Evolutionary conservation across 768 basidiomycete species (phyloP), one percentile per base, ranked within the genome.

Genomic region (Trametes cinnabarina): DNA sequence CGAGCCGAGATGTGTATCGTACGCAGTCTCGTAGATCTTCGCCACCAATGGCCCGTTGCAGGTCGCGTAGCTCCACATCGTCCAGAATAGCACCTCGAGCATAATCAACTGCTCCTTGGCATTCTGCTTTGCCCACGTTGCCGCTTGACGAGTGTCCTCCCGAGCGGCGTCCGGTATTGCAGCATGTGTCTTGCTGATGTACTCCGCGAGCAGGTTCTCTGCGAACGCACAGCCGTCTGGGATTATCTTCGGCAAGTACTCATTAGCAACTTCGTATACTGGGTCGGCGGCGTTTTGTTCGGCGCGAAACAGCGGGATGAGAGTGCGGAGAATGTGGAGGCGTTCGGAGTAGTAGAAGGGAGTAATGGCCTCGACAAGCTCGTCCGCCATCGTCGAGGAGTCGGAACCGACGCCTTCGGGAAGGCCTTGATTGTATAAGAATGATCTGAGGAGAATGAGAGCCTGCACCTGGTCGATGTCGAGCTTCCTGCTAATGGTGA

Each of bases 71-170:
- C 82, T 84, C 85, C 88, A 95, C 82, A 94, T 87, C 4, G 85
- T 80, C 84, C 91, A 92, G 72, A 97, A 98, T 43, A 97, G 77
- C 32, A 95, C 83, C 63, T 97, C 92, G 47, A 97, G 74, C 41
- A 94, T 68, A 11, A 86, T 84, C 40, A 93, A 74, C 69, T 96
- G 95, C 66, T 94, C 87, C 65, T 81, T 83, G 30, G 80, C 67
- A 65, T 83, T 87, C 70, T 92, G 87, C 73, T 88, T 90, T 37
- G 82, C 87, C 83, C 86, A 88, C 39, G 73, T 71, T n/a, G 84
- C 79, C 10, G 83, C 85, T 17, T 77, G 76, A 60, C 77, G 79
- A 17, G 85, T 86, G 62, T 89, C 79, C n/a, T 51, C 46, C 30
- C 46, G 57, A 20, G 72, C 70, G n/a, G 63, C 70, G 46, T 74